phyloP scores from a whole-genome alignment of 768 basidiomycete species.

The Austroboletus eburneus region DNA sequence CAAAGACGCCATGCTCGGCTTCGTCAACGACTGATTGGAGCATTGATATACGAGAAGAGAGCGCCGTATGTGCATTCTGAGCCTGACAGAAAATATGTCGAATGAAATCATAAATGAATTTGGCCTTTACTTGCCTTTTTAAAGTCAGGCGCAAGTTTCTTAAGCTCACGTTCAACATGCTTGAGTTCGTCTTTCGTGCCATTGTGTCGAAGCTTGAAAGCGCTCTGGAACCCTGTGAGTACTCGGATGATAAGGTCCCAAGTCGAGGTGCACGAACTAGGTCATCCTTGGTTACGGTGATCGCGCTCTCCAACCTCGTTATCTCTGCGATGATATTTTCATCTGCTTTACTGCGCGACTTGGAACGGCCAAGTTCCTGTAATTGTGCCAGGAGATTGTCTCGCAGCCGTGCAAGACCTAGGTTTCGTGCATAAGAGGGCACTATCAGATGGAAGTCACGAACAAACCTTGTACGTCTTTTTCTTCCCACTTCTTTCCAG shows the following conservation, averaged over 20 bases:
- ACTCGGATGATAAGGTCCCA: background rate
- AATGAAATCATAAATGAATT: background rate
- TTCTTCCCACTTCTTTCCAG: constrained; percentile 91
- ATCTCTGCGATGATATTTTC: constrained; percentile 76
- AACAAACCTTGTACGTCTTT: constrained; percentile 81
- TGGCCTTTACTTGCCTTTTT: constrained; percentile 50
- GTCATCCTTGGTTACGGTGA: constrained; percentile 76
- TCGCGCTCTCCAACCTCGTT: constrained; percentile 72
- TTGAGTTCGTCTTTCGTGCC: constrained; percentile 84
- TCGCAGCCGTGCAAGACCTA: constrained; percentile 54
- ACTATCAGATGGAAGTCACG: constrained; percentile 22
- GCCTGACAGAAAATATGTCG: constrained; percentile 38
- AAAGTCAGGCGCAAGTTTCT: constrained; percentile 61
- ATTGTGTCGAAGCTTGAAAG: constrained; percentile 66
- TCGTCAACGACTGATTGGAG: constrained; percentile 58
- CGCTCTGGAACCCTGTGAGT: constrained; percentile 46
- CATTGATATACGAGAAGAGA: constrained; percentile 51
- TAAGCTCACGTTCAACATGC: constrained; percentile 69
- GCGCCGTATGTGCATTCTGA: constrained; percentile 44
- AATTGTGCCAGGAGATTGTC: constrained; percentile 72
- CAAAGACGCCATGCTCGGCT: constrained; percentile 80
- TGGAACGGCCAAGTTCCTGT: constrained; percentile 78
- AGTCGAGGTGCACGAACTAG: constrained; percentile 45
- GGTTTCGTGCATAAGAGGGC: constrained; percentile 1
- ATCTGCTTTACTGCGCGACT: constrained; percentile 79